phyloP scores from a whole-genome alignment of 352 stramenopile genomes.

The Pythium myriotylum region DNA sequence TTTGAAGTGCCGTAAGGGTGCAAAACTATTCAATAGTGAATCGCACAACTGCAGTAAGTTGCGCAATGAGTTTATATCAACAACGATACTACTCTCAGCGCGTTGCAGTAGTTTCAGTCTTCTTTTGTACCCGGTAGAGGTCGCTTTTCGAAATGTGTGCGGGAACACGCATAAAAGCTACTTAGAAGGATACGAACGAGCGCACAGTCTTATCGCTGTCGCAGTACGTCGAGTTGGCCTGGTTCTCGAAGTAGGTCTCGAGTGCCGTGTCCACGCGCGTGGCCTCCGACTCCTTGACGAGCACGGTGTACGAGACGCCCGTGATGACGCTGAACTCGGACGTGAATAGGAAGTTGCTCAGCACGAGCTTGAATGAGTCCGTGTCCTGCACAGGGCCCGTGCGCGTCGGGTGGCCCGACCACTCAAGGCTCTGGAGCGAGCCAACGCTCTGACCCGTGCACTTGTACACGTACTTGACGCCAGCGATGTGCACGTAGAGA shows the following conservation, averaged over 20 bases:
- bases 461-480: conserved; percentile 63
- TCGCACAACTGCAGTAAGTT: too few relatives aligned
- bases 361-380: conserved; percentile 57
- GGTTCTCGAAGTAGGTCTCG: conserved; percentile 36
- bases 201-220: conserved; percentile 11
- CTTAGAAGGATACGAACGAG: too few relatives aligned
- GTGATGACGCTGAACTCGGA: conserved; percentile 40
- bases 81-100: too few relatives aligned
- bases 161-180: too few relatives aligned
- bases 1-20: too few relatives aligned
- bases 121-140: too few relatives aligned
- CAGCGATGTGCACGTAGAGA: conserved; percentile 60
- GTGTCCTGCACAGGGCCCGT: too few relatives aligned
- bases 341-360: conserved; percentile 61
- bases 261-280: conserved; percentile 47
- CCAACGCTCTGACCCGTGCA: conserved; percentile 43
- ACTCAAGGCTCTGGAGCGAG: conserved; percentile 46
- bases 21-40: too few relatives aligned
- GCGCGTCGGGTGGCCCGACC: conserved; percentile 51
- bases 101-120: too few relatives aligned
- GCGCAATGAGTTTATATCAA: too few relatives aligned
- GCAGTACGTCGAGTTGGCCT: conserved; percentile 16
- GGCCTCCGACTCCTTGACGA: conserved; percentile 47
- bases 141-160: too few relatives aligned
- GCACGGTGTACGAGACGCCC: conserved; percentile 32